Base-by-base conservation (phyloP, 495 filamentous ascomycete species). In the Choiromyces venosus region DNA sequence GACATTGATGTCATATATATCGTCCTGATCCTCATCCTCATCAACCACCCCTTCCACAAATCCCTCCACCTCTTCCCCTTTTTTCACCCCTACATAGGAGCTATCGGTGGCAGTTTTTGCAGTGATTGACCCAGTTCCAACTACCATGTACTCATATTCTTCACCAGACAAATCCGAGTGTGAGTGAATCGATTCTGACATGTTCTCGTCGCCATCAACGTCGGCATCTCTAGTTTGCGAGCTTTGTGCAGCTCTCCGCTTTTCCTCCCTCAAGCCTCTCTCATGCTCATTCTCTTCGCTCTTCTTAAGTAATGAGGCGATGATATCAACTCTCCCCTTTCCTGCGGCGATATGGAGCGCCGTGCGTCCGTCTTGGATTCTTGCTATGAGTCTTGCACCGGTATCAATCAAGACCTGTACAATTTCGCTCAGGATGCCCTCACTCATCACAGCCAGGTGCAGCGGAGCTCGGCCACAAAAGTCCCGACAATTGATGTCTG, bases 381-480 rank as follows among this genome's bases (percentile, higher is more conserved):
- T 87, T 52, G 91, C 85, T 39, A 90, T 85, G 9, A 96, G 82
- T 65, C 91, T 87, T 29, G 92, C 92, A 1, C 90, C 91, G 72
- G 87, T 84, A 76, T 91, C 86, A n/a, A 94, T 87, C 8, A 96
- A 84, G 66, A 82, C 85, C 74, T 89, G 84, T n/a, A 94, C 90
- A 61, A 94, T 85, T 44, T 89, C 88, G 37, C 94, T 83, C 25
- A 88, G 87, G 0, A 89, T 87, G 0, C 87, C 89, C 0, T 89
- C 91, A 33, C 83, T 85, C 80, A 90, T 88, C 71, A 85, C 86
- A 12, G 92, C 92, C 18, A 96, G 84, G 72, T 94, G 92, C 16
- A 94, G 83, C 6, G 92, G 92, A 5, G 91, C 91, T 33, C 92
- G 84, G 14, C 92, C 92, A n/a, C 91, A 93, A 76, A 91, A 90